phyloP scores from a whole-genome alignment of 148 eudicot species.

The Nyssa sinensis region DNA sequence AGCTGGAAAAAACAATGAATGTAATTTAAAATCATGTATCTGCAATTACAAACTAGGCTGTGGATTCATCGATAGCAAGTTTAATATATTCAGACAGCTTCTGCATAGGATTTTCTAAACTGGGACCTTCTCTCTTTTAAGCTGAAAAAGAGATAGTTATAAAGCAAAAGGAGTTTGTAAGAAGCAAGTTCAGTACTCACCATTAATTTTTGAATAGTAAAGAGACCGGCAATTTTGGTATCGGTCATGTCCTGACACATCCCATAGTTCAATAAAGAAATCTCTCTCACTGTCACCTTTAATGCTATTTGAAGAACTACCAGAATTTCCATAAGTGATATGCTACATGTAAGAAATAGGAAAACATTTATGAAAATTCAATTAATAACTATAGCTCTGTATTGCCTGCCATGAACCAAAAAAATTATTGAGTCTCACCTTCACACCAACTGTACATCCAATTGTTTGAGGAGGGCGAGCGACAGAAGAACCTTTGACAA shows the following conservation, averaged over 20 bases:
- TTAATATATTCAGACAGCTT: neutral
- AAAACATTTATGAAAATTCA: slow-evolving; percentile 2
- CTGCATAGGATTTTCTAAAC: neutral
- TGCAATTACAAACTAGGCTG: neutral
- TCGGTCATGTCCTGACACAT: slow-evolving; percentile 93
- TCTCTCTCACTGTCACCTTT: slow-evolving; percentile 80
- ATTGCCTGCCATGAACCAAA: neutral
- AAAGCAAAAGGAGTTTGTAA: neutral
- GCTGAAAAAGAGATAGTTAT: neutral
- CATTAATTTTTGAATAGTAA: slow-evolving; percentile 84
- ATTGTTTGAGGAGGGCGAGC: slow-evolving; percentile 80
- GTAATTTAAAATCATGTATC: too few relatives aligned
- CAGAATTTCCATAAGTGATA: slow-evolving; percentile 69
- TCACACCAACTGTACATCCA: slow-evolving; percentile 83
- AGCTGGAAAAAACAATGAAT: neutral
- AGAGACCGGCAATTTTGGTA: slow-evolving; percentile 92
- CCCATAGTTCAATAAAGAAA: slow-evolving; percentile 92
- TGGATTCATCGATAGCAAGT: neutral
- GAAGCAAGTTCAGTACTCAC: slow-evolving; percentile 46
- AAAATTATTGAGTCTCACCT: slow-evolving; percentile 38
- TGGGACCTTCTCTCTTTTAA: neutral
- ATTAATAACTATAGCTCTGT: neutral
- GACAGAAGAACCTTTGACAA: slow-evolving; percentile 73
- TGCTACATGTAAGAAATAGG: slow-evolving; percentile 48
- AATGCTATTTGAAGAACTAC: slow-evolving; percentile 80